Evolutionary conservation across 345 rosid species (phyloP).

Genomic region (Citrus unshiu): DNA sequence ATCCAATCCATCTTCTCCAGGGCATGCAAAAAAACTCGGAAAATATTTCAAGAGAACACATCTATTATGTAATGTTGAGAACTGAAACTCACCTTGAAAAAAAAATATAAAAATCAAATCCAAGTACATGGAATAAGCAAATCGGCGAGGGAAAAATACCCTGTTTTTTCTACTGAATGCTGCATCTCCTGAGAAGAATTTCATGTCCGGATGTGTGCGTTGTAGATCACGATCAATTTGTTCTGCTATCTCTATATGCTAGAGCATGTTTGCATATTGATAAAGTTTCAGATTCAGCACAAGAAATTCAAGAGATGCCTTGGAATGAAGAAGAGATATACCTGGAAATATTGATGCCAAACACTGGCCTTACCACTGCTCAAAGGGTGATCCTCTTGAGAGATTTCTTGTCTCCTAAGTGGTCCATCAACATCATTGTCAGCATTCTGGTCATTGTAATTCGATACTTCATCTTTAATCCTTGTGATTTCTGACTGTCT

Average conservation of each 20-base stretch:
- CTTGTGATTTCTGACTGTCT: slow-evolving; percentile 51
- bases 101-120: background rate
- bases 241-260: slow-evolving; percentile 64
- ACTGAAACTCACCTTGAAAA: background rate
- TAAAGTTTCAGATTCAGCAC: slow-evolving; percentile 7
- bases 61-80: no score
- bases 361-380: slow-evolving; percentile 56
- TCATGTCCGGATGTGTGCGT: slow-evolving; percentile 70
- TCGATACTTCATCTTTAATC: slow-evolving; percentile 23
- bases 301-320: background rate
- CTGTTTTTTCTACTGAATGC: slow-evolving; percentile 51
- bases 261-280: slow-evolving; percentile 12
- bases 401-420: slow-evolving; percentile 49
- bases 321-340: slow-evolving; percentile 17
- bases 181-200: slow-evolving; percentile 61
- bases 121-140: background rate
- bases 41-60: background rate
- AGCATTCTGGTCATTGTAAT: slow-evolving; percentile 23
- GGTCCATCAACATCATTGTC: slow-evolving; percentile 45
- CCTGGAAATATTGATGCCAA: slow-evolving; percentile 71
- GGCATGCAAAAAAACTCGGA: background rate
- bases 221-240: slow-evolving; percentile 74
- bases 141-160: slow-evolving; percentile 26
- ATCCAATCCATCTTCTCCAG: background rate
- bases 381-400: slow-evolving; percentile 74